These are phyloP conservation scores for Boletus reticulatus DNA, from an alignment of 768 basidiomycete species.

Conservation along the genomic window DNA sequence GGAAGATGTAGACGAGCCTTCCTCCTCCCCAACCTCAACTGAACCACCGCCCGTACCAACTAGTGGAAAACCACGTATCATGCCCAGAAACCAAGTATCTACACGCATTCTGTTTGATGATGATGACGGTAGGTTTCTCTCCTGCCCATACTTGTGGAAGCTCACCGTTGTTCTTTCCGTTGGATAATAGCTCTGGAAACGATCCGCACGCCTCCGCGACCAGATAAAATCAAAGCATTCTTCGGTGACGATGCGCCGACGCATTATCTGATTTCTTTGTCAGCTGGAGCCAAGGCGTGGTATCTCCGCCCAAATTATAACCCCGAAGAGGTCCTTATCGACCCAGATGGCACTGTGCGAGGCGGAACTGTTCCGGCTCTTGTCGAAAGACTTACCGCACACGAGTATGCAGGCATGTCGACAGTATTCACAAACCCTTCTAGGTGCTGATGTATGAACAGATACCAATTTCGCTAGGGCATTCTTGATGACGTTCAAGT, in stretches of 20 bases:
- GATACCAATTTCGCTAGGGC: slow-evolving; percentile 57
- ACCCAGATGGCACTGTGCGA: slow-evolving; percentile 59
- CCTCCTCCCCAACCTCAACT: slow-evolving; percentile 1
- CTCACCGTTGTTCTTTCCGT: slow-evolving; percentile 1
- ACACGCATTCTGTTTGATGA: slow-evolving; percentile 8
- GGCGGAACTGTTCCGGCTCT: slow-evolving; percentile 62
- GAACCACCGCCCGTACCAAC: slow-evolving; percentile 11
- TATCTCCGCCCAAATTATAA: slow-evolving; percentile 58
- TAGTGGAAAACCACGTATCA: slow-evolving; percentile 4
- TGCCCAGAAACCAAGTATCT: background rate
- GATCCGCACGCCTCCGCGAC: slow-evolving; percentile 19
- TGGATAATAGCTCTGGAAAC: slow-evolving; percentile 11
- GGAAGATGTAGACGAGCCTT: slow-evolving; percentile 1
- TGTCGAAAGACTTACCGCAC: slow-evolving; percentile 63
- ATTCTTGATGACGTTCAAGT: slow-evolving; percentile 70
- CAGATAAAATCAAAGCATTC: slow-evolving; percentile 46
- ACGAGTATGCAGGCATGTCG: slow-evolving; percentile 54
- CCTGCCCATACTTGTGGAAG: background rate
- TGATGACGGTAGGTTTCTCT: slow-evolving; percentile 13
- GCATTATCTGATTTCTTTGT: slow-evolving; percentile 38
- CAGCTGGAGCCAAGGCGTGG: slow-evolving; percentile 50
- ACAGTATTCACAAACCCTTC: background rate
- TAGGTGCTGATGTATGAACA: slow-evolving; percentile 19
- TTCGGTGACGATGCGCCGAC: slow-evolving; percentile 52
- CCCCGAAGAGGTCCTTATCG: slow-evolving; percentile 56